Base-by-base conservation (phyloP, 345 rosid species). In the Raphanus raphanistrum region DNA sequence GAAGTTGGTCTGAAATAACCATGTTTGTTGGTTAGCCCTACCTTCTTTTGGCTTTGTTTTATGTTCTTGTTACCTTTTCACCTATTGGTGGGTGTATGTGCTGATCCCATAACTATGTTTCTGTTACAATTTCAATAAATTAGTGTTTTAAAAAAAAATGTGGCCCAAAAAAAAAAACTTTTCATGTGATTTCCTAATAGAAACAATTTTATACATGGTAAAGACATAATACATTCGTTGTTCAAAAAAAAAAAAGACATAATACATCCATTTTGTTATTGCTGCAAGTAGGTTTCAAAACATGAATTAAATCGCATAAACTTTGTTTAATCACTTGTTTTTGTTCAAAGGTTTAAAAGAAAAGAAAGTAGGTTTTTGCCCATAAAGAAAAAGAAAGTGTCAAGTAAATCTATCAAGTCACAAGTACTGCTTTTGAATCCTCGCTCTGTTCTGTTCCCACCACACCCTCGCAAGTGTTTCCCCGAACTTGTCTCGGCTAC, bases 391-490 rank as follows among this genome's bases (percentile, higher is more conserved):
- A 50, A 50, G 8, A 50, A 50, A n/a, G 55, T 50, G 8, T n/a
- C n/a, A n/a, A 50, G 55, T 50, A 50, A 50, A 50, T 50, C 17
- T 50, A 50, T 50, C 55, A 50, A 50, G 55, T 91, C 86, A 92
- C 83, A 94, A 84, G 87, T 92, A 94, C 52, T 92, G 97, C 79
- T 92, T 86, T 61, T 90, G 95, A 82, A 94, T 92, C 87, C 98
- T 87, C 6, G 86, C 91, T 76, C 96, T 88, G 83, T 95, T 95
- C 81, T 90, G 87, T 45, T 92, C 98, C 99, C 99, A 95, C 99
- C 99, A 95, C 71, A 87, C 27, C 82, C 97, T 90, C 8, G 99
- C 98, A 57, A 88, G 88, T 82, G 81, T 86, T 73, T 95, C 99
- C 27, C 92, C 97, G 54, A 95, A 95, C 75, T 7, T 87, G 50